These are phyloP conservation scores for Parathielavia appendiculata DNA, from an alignment of 495 filamentous ascomycete genomes.

Conservation along the genomic window DNA sequence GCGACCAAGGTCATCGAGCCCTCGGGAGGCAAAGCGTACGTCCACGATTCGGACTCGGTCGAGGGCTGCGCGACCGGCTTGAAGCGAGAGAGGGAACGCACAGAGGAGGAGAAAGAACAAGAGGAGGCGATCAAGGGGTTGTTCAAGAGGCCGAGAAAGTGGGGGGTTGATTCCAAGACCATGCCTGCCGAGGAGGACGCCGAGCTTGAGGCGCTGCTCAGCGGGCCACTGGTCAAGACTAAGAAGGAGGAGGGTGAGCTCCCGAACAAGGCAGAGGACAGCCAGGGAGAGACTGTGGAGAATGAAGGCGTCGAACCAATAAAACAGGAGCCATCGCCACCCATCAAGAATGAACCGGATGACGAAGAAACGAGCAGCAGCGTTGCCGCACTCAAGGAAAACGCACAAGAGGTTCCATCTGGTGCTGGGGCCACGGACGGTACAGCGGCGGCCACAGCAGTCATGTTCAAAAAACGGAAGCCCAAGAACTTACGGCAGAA, in stretches of 20 bases:
- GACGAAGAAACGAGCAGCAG: slow-evolving; percentile 19
- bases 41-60: slow-evolving; percentile 20
- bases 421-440: neutral
- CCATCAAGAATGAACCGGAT: slow-evolving; percentile 18
- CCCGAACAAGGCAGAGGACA: slow-evolving; percentile 40
- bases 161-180: slow-evolving; percentile 65
- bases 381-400: neutral
- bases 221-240: slow-evolving; percentile 33
- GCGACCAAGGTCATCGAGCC: slow-evolving; percentile 46
- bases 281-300: slow-evolving; percentile 8
- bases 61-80: slow-evolving; percentile 53
- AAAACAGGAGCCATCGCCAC: slow-evolving; percentile 14
- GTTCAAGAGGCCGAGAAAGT: slow-evolving; percentile 57
- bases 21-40: slow-evolving; percentile 22
- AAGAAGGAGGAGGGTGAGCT: slow-evolving; percentile 33
- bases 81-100: slow-evolving; percentile 62
- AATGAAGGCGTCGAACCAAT: slow-evolving; percentile 27
- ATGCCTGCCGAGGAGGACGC: slow-evolving; percentile 62
- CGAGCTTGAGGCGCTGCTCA: slow-evolving; percentile 70
- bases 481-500: slow-evolving; percentile 64
- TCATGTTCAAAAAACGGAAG: slow-evolving; percentile 91
- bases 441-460: slow-evolving; percentile 21
- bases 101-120: slow-evolving; percentile 59
- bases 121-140: slow-evolving; percentile 54
- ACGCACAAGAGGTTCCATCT: neutral